Evolutionary conservation across 441 rosid genomes (phyloP), one percentile per base, ranked within the genome.

Genomic region (Pelargonium fulgidum): DNA sequence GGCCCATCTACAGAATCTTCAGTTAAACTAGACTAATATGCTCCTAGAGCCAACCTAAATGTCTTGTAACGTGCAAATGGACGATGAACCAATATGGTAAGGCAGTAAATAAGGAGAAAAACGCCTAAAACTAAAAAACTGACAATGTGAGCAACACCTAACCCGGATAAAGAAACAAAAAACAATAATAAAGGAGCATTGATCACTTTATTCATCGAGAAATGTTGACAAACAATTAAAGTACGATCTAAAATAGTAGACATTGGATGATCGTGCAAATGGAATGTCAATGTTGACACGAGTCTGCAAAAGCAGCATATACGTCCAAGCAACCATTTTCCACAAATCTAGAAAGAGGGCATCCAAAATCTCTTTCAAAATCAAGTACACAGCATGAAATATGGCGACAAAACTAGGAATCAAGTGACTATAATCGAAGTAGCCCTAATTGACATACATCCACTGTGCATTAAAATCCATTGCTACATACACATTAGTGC

Each of bases 81-180:
- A 48, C 22, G 20, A 65, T 9, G 16, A 47, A 62, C 26, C 71
- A 67, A 19, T 48, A 62, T 50, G 41, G 11, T 0, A 4, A 9
- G 41, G 45, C 45, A n/a, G 56, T 39, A 71, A 63, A 52, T 52
- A 66, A 48, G 71, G 0, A 62, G 33, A 24, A 24, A 24, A 41
- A 73, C 63, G 10, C 71, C 59, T 71, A 50, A 39, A 58, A 48
- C 66, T 14, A 8, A 20, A 69, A 69, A 64, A 62, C 72, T 1
- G 61, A 48, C 29, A 68, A 45, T 52, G 24, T 6, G 20, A 19
- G 47, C 70, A 44, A 14, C 48, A 20, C 19, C 17, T 16, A 62
- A 73, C 64, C 76, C 52, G 68, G 42, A 20, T 64, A n/a, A 41
- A 14, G 22, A 24, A 24, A 24, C 29, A 24, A 24, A 24, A 4